Conservation (phyloP, 495 filamentous ascomycete species). For the Baudoinia panamericana region DNA sequence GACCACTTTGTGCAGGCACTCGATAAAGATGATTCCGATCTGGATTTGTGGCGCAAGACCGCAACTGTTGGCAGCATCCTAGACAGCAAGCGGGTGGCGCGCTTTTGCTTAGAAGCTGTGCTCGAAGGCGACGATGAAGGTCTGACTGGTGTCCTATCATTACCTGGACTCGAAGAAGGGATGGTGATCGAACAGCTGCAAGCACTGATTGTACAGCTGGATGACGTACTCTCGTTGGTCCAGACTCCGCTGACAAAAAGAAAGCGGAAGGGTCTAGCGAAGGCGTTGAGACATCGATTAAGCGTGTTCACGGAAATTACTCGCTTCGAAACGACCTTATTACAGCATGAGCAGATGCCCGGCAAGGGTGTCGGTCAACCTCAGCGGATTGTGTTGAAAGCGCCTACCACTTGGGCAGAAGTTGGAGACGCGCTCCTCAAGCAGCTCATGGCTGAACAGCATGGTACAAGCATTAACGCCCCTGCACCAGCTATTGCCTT, state of each 20-base stretch:
- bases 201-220: conserved; percentile 48
- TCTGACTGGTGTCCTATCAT: conserved; percentile 55
- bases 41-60: conserved; percentile 84
- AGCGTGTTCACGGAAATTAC: conserved; percentile 46
- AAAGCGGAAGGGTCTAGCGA: conserved; percentile 47
- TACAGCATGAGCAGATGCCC: background rate
- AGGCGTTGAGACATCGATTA: conserved; percentile 48
- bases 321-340: background rate
- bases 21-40: conserved; percentile 80
- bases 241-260: conserved; percentile 54
- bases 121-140: conserved; percentile 71
- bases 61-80: conserved; percentile 65
- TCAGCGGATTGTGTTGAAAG: conserved; percentile 18
- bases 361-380: conserved; percentile 20
- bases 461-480: conserved; percentile 25
- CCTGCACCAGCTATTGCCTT: conserved; percentile 27
- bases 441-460: conserved; percentile 35
- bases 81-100: conserved; percentile 58
- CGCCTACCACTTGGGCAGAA: conserved; percentile 36
- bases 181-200: conserved; percentile 71
- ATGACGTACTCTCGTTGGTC: conserved; percentile 57
- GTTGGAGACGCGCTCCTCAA: conserved; percentile 46
- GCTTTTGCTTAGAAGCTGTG: conserved; percentile 85
- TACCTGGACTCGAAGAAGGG: conserved; percentile 70
- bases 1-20: conserved; percentile 60